Evolutionary conservation across 305 asterid species (phyloP), one percentile per base, ranked within the genome.

Genomic region (Fraxinus sp.): DNA sequence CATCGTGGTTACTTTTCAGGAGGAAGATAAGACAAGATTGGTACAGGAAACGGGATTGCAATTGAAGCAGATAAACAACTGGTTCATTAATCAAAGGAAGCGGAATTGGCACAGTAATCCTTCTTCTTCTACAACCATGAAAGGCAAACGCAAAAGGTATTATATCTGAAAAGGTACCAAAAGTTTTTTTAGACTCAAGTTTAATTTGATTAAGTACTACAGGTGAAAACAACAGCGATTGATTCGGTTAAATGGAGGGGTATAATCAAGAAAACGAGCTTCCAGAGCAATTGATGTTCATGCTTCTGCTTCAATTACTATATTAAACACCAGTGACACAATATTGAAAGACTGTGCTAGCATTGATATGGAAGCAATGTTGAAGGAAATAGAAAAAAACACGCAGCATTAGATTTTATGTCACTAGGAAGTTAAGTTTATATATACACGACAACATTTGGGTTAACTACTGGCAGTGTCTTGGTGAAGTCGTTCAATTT

Each of bases 41-140:
- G 94, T 91, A 75, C 88, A 88, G 62, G 92, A 88, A 88, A 91
- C 91, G 6, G 91, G 94, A 1, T 83, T 91, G 87, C 92, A 91
- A 82, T 80, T 91, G 74, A 89, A 91, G 86, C 92, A 91, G 88
- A 89, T 91, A 82, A 90, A 87, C 30, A 90, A 90, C 82, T 88
- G 93, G 91, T 89, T 89, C 77, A 89, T 89, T 76, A 90, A 90
- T 78, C 92, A 89, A 83, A 86, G 92, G 84, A 90, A 90, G 89
- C 84, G 92, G 86, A 88, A 90, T 77, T 90, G 90, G 92, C 92
- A 89, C 85, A 88, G 82, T 80, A 86, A 86, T 90, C 87, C 91
- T 43, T 84, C 90, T 36, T 82, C 92, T 41, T 90, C 92, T 3
- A 84, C 92, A 2, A 68, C 85, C 26, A 32, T 71, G 86, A 89